Conservation (phyloP, 805 yeast species). For the Saccharomycopsis sp. region DNA sequence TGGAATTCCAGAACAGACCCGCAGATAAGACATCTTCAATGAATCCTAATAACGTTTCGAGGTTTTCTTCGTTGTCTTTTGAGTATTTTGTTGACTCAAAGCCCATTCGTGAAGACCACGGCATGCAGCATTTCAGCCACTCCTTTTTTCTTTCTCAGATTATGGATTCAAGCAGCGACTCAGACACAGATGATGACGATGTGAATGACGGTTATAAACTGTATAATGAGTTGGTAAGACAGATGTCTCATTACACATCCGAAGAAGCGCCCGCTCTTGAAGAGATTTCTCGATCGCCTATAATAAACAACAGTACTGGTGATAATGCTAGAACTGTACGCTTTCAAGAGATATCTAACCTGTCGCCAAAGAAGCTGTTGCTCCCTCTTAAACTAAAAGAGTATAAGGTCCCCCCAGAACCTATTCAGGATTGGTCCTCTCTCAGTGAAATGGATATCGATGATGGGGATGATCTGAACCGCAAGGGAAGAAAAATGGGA, state of each 20-base stretch:
- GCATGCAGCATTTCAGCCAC: not conserved
- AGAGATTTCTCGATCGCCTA: not conserved
- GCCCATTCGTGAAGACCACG: not conserved
- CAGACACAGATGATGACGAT: not conserved
- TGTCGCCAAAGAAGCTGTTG: not conserved
- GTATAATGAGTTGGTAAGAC: not conserved
- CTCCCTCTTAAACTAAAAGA: not conserved
- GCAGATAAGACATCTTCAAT: not conserved
- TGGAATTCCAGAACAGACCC: constrained; percentile 14
- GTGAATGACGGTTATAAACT: not conserved
- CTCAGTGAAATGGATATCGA: not conserved
- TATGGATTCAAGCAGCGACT: not conserved
- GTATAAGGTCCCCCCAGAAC: not conserved
- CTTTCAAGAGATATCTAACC: not conserved
- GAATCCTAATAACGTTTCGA: not conserved
- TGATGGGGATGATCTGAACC: not conserved
- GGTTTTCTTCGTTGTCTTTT: not conserved
- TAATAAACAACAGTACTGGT: not conserved
- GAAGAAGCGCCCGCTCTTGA: no score
- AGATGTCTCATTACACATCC: not conserved
- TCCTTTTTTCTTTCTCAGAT: not conserved
- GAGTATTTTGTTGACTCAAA: not conserved
- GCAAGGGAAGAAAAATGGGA: not conserved
- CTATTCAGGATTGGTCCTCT: not conserved
- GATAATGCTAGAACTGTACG: not conserved